Evolutionary conservation across 257 asterid species (phyloP).

Genomic region (Nicotiana obtusifolia): DNA sequence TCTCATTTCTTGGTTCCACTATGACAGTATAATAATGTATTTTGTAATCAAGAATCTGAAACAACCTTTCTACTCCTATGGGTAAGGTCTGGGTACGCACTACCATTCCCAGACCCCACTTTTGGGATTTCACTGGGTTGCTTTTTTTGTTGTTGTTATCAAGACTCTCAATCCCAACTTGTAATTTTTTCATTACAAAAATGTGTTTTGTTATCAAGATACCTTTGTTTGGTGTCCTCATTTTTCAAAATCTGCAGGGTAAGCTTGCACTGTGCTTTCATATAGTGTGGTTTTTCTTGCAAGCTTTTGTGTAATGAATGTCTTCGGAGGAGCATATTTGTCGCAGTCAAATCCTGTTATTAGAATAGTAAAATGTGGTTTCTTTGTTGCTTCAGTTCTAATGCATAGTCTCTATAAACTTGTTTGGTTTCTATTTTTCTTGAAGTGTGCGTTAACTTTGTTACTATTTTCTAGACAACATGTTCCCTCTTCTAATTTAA

Average conservation of each 20-base stretch:
- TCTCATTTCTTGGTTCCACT: neutral
- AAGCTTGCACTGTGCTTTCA: neutral
- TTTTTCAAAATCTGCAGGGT: neutral
- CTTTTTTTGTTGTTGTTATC: neutral
- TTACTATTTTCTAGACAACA: neutral
- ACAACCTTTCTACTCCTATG: no score
- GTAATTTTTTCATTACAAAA: neutral
- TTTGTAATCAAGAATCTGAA: neutral
- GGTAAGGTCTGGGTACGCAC: no score
- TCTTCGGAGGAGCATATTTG: neutral
- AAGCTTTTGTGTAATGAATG: neutral
- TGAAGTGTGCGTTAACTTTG: neutral
- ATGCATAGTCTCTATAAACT: neutral
- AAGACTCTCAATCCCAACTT: no score
- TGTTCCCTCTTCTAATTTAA: neutral
- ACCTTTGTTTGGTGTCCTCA: neutral
- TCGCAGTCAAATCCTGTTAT: neutral
- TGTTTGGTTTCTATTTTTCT: neutral
- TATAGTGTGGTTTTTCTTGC: neutral
- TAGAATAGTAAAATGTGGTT: neutral
- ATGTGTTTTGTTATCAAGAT: neutral
- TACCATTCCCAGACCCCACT: no score
- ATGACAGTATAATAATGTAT: neutral
- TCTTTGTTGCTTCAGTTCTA: neutral
- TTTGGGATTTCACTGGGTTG: no score